Evolutionary conservation across 2,329 filamentous ascomycete species (phyloP), one percentile per base, ranked within the genome.

Genomic region (Penicillium hesseltinei): DNA sequence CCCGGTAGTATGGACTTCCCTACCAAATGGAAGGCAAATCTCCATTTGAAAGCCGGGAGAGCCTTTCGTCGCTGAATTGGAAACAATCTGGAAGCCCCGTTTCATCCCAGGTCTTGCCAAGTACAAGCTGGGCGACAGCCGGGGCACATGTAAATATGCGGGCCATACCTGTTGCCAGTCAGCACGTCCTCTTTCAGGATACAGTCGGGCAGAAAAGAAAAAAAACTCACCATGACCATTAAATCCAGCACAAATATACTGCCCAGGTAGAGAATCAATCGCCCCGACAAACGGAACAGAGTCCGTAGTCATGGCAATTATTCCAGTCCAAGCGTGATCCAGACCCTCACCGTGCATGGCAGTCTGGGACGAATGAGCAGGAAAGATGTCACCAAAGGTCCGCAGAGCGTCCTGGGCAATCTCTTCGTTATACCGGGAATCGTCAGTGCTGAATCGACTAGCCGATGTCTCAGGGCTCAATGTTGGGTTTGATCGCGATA

Each of bases 101-200:
- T 1, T 73, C 71, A 8, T 59, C 59, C 76, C 76, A 79, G 0
- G 62, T 49, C 5, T 69, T 66, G 4, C 76, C 77, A 5, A 73
- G 67, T 4, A 78, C 72, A 21, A 80, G 60, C 58, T 78, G 78
- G 3, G 69, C 77, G 19, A 80, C 54, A 0, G 77, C 78, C 0
- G 77, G 77, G 0, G 77, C 78, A 59, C 77, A 78, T 1, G 75
- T 79, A 59, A 79, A 80, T 47, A 81, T 80, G 75, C 80, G 82
- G 31, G 66, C 67, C 36, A 80, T 68, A 6, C 65, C 65, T 67
- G 45, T 10, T 6, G 6, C 10, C 5, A 8, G 23, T 59, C 39
- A 59, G 50, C 17, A n/a, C 2, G 6, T n/a, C 4, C 2, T 10
- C 1, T 6, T 17, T 21, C 9, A 11, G 5, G 3, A 44, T 42